These are phyloP conservation scores for Zelopaecilomyces penicillatus DNA, from an alignment of 2,329 filamentous ascomycete species.

Conservation along the genomic window DNA sequence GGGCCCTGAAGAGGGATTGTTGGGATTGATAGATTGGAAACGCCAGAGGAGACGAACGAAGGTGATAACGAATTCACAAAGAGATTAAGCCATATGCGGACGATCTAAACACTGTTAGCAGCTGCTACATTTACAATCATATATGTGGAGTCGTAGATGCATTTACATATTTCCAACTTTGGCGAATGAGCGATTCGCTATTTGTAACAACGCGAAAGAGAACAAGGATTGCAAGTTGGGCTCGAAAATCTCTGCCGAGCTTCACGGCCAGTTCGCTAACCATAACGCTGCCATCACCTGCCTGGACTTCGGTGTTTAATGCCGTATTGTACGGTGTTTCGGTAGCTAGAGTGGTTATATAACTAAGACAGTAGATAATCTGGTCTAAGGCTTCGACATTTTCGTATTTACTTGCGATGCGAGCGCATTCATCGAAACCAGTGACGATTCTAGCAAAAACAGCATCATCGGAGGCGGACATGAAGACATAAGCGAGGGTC, in stretches of 20 bases:
- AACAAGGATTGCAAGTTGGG: slow-evolving; percentile 89
- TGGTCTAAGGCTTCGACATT: slow-evolving; percentile 84
- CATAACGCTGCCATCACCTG: slow-evolving; percentile 88
- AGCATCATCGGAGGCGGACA: slow-evolving; percentile 93
- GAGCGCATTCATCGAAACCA: slow-evolving; percentile 92
- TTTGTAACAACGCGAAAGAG: slow-evolving; percentile 85
- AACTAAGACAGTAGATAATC: slow-evolving; percentile 81
- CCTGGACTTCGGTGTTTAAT: slow-evolving; percentile 93
- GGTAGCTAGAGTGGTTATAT: slow-evolving; percentile 80
- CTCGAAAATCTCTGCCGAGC: slow-evolving; percentile 86
- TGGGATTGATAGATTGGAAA: slow-evolving; percentile 60
- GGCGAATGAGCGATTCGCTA: slow-evolving; percentile 67
- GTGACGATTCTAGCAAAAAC: slow-evolving; percentile 91
- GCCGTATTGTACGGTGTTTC: slow-evolving; percentile 70
- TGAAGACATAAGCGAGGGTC: slow-evolving; percentile 95
- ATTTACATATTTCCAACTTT: slow-evolving; percentile 72
- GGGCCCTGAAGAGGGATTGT: slow-evolving; percentile 85
- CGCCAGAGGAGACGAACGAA: slow-evolving; percentile 59
- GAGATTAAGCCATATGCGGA: slow-evolving; percentile 88
- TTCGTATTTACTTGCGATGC: slow-evolving; percentile 78
- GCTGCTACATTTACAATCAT: not conserved
- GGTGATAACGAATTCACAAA: slow-evolving; percentile 93
- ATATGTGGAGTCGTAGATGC: not conserved
- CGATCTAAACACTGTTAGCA: slow-evolving; percentile 46
- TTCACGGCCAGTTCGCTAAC: slow-evolving; percentile 96